A percentile compares a stretch with the other conserved stretches of the same genome.
Conservation (phyloP, 1,139 yeast species). For the Wickerhamomyces sp. region DNA sequence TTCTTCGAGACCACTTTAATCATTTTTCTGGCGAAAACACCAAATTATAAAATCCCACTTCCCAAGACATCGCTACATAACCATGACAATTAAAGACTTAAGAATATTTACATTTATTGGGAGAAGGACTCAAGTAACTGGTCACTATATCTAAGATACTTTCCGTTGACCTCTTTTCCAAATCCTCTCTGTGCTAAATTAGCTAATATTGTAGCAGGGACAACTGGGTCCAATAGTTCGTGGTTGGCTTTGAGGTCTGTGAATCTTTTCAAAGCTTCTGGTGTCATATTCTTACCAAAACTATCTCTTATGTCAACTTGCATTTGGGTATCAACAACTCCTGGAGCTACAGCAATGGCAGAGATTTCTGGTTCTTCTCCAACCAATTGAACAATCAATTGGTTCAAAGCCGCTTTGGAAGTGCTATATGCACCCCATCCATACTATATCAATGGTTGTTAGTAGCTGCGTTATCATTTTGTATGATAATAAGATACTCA, state of each 20-base stretch:
- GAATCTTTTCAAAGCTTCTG: slow-evolving; percentile 53
- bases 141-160: slow-evolving; percentile 59
- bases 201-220: slow-evolving; percentile 67
- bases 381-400: slow-evolving; percentile 60
- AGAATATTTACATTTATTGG: not conserved
- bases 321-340: slow-evolving; percentile 89
- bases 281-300: slow-evolving; percentile 53
- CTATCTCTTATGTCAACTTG: slow-evolving; percentile 68
- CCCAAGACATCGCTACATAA: not conserved
- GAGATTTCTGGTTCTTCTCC: slow-evolving; percentile 58
- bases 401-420: slow-evolving; percentile 86
- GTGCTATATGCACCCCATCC: slow-evolving; percentile 93
- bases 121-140: slow-evolving; percentile 26
- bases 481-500: slow-evolving; percentile 13
- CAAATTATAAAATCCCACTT: too few species aligned
- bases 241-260: slow-evolving; percentile 51
- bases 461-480: not conserved
- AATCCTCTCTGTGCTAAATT: slow-evolving; percentile 60
- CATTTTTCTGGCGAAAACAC: too few species aligned
- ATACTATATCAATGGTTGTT: slow-evolving; percentile 22
- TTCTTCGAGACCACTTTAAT: too few species aligned
- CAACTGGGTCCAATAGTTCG: slow-evolving; percentile 56
- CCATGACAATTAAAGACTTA: too few species aligned
- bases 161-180: slow-evolving; percentile 52
- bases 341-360: slow-evolving; percentile 80